Percentiles rank a stretch among this genome's conserved stretches.
These are phyloP conservation scores for Botrytis squamosa DNA, from an alignment of 2,329 filamentous ascomycete species.

Conservation along the genomic window DNA sequence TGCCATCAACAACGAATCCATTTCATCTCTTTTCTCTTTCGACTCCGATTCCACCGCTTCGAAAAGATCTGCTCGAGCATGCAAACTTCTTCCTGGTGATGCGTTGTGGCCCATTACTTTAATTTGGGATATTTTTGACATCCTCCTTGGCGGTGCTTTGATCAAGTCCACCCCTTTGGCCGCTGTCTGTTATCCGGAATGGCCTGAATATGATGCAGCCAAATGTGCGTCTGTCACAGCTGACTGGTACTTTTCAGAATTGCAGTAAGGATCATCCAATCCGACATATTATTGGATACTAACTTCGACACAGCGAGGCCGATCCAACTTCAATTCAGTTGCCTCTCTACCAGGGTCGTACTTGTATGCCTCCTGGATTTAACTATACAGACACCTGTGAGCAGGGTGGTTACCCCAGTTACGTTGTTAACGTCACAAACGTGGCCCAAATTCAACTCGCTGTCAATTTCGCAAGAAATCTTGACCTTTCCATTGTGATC, in stretches of 20 bases:
- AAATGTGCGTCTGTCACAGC: conserved; percentile 39
- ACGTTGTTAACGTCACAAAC: conserved; percentile 32
- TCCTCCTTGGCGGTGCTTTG: conserved; percentile 44
- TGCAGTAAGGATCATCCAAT: conserved; percentile 37
- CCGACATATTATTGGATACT: conserved; percentile 3
- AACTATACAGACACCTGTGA: conserved; percentile 22
- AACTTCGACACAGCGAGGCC: conserved; percentile 41
- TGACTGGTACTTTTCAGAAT: conserved; percentile 40
- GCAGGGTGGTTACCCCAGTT: conserved; percentile 27
- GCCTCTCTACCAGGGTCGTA: conserved; percentile 45
- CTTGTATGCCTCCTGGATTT: conserved; percentile 39
- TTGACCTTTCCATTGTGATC: conserved; percentile 39
- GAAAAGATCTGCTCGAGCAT: conserved; percentile 16
- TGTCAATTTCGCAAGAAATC: conserved; percentile 40
- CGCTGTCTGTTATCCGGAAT: conserved; percentile 44
- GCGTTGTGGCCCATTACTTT: conserved; percentile 48
- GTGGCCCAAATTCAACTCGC: conserved; percentile 29
- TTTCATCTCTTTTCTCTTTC: conserved; percentile 23
- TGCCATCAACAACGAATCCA: conserved; percentile 22
- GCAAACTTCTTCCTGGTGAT: conserved; percentile 34
- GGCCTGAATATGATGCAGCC: conserved; percentile 36
- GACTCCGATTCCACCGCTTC: neutral
- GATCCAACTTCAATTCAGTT: conserved; percentile 47
- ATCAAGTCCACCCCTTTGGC: conserved; percentile 46
- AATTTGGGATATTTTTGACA: conserved; percentile 49